Conservation (phyloP, 1,139 yeast species). For the Ogataea hybrid region DNA sequence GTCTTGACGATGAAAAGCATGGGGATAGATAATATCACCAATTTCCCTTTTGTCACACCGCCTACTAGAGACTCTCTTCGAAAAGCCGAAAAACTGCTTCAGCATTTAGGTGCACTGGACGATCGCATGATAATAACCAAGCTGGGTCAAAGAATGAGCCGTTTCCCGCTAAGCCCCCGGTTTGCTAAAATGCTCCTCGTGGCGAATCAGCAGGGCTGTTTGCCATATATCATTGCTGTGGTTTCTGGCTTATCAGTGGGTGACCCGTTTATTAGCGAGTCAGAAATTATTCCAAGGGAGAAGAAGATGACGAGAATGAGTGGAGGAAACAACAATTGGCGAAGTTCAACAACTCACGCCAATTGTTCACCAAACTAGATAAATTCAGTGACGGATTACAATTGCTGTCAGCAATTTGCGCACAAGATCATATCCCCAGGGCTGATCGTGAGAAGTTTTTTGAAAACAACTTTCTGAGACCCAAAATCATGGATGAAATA, state of each 20-base stretch:
- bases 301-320: conserved; percentile 37
- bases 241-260: conserved; percentile 95
- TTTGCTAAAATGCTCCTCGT: conserved; percentile 86
- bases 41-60: conserved; percentile 97
- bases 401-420: conserved; percentile 82
- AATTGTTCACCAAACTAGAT: conserved; percentile 58
- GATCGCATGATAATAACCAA: conserved; percentile 56
- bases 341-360: conserved; percentile 64
- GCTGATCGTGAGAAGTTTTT: conserved; percentile 49
- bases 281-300: conserved; percentile 53
- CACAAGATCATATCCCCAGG: conserved; percentile 70
- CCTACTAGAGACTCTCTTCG: conserved; percentile 64
- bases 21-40: conserved; percentile 89
- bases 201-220: conserved; percentile 83
- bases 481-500: conserved; percentile 82
- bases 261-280: conserved; percentile 78
- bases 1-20: conserved; percentile 93
- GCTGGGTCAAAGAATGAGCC: conserved; percentile 81
- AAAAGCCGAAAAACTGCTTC: conserved; percentile 67
- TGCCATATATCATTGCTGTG: conserved; percentile 83
- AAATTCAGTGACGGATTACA: conserved; percentile 71
- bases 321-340: conserved; percentile 42
- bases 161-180: conserved; percentile 92
- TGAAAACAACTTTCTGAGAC: conserved; percentile 56
- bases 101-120: conserved; percentile 78